phyloP scores from a whole-genome alignment of 306 rosid species.

The Ziziphus jujuba region DNA sequence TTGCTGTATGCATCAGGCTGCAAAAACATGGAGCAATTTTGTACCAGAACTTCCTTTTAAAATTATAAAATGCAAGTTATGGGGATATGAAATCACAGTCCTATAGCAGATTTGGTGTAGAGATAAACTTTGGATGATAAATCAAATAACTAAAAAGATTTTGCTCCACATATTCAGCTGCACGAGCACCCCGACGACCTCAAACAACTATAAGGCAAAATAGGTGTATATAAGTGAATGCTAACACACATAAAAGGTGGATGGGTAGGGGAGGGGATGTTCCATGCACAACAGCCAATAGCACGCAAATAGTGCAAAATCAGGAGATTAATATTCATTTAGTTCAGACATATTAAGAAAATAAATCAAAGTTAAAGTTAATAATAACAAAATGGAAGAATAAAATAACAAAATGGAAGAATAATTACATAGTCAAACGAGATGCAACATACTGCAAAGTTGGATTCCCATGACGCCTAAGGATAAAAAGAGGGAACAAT shows the following conservation, averaged over 20 bases:
- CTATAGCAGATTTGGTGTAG: slow-evolving; percentile 91
- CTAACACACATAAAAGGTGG: too few relatives aligned
- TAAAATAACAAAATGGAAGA: too few relatives aligned
- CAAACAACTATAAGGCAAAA: slow-evolving; percentile 31
- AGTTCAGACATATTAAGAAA: too few relatives aligned
- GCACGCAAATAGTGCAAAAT: slow-evolving; percentile 3
- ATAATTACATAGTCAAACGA: too few relatives aligned
- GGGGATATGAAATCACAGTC: slow-evolving; percentile 38
- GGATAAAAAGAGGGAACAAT: too few relatives aligned
- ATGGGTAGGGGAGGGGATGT: too few relatives aligned
- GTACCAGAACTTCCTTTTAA: slow-evolving; percentile 4
- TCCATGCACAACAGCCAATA: background rate
- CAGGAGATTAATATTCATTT: background rate
- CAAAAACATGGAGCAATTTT: slow-evolving; percentile 12
- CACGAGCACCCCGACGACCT: slow-evolving; percentile 97
- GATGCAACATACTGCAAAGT: too few relatives aligned
- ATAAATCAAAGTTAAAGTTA: too few relatives aligned
- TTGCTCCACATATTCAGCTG: slow-evolving; percentile 96
- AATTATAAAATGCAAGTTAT: slow-evolving; percentile 12
- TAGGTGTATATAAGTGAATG: background rate
- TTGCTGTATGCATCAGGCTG: slow-evolving; percentile 96
- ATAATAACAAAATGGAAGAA: too few relatives aligned
- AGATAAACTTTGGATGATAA: slow-evolving; percentile 86
- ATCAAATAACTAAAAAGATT: slow-evolving; percentile 88
- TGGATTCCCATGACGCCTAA: too few relatives aligned